These are phyloP conservation scores for Scalesia atractyloides DNA, from an alignment of 129 eudicot genomes.

Conservation along the genomic window DNA sequence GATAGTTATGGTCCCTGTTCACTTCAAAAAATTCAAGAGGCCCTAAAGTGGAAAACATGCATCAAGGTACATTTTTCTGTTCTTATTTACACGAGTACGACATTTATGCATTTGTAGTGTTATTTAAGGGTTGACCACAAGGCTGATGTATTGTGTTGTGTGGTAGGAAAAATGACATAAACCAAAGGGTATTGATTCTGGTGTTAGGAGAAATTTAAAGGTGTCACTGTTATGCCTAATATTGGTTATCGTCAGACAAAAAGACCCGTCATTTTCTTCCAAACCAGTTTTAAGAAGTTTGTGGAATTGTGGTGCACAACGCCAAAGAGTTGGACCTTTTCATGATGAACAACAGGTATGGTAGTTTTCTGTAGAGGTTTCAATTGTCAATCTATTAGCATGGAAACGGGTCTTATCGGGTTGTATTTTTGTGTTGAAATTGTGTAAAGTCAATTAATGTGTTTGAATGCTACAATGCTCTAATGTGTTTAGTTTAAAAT, in stretches of 20 bases:
- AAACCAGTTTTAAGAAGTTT: slow-evolving; percentile 76
- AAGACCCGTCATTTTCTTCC: slow-evolving; percentile 80
- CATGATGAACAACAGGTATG: slow-evolving; percentile 76
- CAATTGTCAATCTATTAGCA: too few relatives aligned
- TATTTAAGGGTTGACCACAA: background rate
- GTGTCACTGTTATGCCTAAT: slow-evolving; percentile 69
- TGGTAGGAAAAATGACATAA: slow-evolving; percentile 69
- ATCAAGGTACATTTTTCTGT: slow-evolving; percentile 54
- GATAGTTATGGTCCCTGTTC: background rate
- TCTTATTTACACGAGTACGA: background rate
- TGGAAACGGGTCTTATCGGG: too few relatives aligned
- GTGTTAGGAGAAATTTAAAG: slow-evolving; percentile 81
- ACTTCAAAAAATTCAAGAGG: slow-evolving; percentile 75
- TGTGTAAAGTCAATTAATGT: too few relatives aligned
- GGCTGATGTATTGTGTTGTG: background rate
- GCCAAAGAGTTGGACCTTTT: slow-evolving; percentile 65
- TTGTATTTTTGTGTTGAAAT: too few relatives aligned
- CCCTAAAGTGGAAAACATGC: slow-evolving; percentile 65
- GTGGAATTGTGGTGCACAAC: slow-evolving; percentile 85
- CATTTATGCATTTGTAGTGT: background rate
- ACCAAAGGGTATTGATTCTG: slow-evolving; percentile 86
- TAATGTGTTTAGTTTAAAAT: too few relatives aligned
- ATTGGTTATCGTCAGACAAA: slow-evolving; percentile 80
- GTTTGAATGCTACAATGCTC: too few relatives aligned
- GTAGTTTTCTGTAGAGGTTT: too few relatives aligned